phyloP scores from a whole-genome alignment of 2,329 filamentous ascomycete genomes.

The Nemania serpens region DNA sequence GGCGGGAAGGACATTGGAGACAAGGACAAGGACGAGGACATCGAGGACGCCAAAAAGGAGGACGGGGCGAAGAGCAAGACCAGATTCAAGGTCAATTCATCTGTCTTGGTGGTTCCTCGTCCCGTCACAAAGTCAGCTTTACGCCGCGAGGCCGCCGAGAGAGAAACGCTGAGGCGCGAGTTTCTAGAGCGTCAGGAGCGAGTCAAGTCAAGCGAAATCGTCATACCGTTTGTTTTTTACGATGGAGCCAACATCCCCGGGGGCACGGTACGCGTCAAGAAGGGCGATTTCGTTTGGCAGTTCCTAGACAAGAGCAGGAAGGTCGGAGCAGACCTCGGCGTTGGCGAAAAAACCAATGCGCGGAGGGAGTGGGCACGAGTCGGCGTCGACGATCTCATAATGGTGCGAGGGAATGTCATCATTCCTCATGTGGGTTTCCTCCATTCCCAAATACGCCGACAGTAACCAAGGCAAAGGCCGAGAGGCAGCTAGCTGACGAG shows the following conservation, averaged over 20 bases:
- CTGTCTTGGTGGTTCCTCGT: conserved; percentile 70
- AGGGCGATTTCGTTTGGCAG: conserved; percentile 91
- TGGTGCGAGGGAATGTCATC: conserved; percentile 88
- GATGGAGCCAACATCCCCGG: conserved; percentile 90
- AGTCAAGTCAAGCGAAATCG: conserved; percentile 86
- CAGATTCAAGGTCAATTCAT: conserved; percentile 66
- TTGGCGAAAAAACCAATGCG: conserved; percentile 70
- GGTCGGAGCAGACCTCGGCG: conserved; percentile 80
- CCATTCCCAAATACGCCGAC: neutral
- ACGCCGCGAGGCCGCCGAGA: conserved; percentile 74
- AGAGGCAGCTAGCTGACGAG: conserved; percentile 28
- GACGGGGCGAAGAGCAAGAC: conserved; percentile 37
- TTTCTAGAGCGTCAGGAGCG: conserved; percentile 83
- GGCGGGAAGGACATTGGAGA: conserved; percentile 51
- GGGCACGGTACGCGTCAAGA: conserved; percentile 83
- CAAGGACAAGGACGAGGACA: neutral
- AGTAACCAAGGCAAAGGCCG: conserved; percentile 1
- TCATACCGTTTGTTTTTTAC: conserved; percentile 95
- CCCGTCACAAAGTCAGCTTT: conserved; percentile 71
- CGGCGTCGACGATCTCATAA: conserved; percentile 92
- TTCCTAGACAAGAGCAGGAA: conserved; percentile 92
- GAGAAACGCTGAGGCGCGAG: conserved; percentile 75
- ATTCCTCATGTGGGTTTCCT: conserved; percentile 80
- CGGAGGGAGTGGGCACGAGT: conserved; percentile 88
- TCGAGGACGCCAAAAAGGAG: neutral